A percentile compares a stretch with the other conserved stretches of the same genome.
These are phyloP conservation scores for Rauvolfia tetraphylla DNA, from an alignment of 257 asterid genomes.

Conservation along the genomic window DNA sequence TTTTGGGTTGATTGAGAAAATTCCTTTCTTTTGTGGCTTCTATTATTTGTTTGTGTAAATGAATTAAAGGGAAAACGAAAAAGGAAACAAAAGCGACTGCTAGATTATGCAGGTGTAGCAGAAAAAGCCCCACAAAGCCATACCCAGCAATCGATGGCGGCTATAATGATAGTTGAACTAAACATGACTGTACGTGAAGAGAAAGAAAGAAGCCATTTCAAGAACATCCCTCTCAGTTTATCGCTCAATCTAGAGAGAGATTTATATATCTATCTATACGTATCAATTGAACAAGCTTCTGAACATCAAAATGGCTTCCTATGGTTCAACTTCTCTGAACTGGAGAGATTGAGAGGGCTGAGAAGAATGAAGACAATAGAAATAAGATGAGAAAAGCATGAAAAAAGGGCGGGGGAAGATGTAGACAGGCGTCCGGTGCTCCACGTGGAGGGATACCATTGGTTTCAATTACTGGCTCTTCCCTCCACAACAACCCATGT, in stretches of 20 bases:
- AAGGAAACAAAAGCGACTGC: neutral
- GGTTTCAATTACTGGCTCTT: conserved; percentile 52
- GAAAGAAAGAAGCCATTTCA: neutral
- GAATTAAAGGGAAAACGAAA: neutral
- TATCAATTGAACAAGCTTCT: neutral
- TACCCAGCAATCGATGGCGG: conserved; percentile 1
- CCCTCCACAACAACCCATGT: conserved; percentile 34
- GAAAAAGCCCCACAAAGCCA: neutral
- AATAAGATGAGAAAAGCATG: conserved; percentile 14
- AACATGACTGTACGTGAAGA: neutral
- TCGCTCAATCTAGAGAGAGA: neutral
- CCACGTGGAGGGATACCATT: conserved; percentile 56
- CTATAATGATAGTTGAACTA: conserved; percentile 1
- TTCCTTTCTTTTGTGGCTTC: neutral
- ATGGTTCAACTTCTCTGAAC: neutral
- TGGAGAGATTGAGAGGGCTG: neutral
- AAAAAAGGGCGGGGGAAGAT: conserved; percentile 27
- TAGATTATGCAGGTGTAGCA: neutral
- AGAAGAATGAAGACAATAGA: neutral
- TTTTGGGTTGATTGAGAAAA: neutral
- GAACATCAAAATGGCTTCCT: neutral
- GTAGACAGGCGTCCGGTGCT: conserved; percentile 44
- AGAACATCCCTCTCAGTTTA: neutral
- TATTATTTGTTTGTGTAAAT: neutral
- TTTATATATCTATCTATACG: neutral